Evolutionary conservation across 2,329 filamentous ascomycete species (phyloP).

Genomic region (Ophiosphaerella korrae): DNA sequence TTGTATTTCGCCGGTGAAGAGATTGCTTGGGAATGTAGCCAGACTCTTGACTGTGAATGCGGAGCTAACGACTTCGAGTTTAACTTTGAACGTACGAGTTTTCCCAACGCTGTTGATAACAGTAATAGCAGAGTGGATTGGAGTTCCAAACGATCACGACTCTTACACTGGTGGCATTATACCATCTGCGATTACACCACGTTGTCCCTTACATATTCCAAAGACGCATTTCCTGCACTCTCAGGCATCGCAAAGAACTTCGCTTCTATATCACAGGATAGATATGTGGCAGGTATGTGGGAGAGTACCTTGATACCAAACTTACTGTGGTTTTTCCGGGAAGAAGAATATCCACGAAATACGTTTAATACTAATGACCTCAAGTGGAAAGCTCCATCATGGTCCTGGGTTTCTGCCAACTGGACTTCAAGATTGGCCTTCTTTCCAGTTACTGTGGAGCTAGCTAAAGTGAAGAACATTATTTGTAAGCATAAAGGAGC

Average conservation of each 20-base stretch:
- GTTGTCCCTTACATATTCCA: neutral
- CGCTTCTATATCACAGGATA: neutral
- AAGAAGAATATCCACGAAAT: no score
- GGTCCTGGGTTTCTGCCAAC: constrained; percentile 1
- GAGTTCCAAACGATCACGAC: neutral
- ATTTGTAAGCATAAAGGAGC: neutral
- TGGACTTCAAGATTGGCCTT: neutral
- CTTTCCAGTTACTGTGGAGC: neutral
- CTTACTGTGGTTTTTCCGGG: neutral
- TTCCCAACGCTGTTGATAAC: neutral
- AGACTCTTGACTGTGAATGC: neutral
- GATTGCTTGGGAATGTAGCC: constrained; percentile 18
- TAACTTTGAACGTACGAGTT: neutral
- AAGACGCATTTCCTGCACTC: neutral
- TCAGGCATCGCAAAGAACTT: neutral
- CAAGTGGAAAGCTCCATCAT: constrained; percentile 1
- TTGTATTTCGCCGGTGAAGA: constrained; percentile 18
- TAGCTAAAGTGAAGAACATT: neutral
- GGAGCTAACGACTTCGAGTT: neutral
- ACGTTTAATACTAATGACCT: no score
- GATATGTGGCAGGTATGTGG: constrained; percentile 2
- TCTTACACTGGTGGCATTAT: neutral
- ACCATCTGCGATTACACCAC: neutral
- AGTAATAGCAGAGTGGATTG: neutral
- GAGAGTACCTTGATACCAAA: neutral